Evolutionary conservation across 345 rosid species (phyloP).

Genomic region (Leavenworthia alabamica): DNA sequence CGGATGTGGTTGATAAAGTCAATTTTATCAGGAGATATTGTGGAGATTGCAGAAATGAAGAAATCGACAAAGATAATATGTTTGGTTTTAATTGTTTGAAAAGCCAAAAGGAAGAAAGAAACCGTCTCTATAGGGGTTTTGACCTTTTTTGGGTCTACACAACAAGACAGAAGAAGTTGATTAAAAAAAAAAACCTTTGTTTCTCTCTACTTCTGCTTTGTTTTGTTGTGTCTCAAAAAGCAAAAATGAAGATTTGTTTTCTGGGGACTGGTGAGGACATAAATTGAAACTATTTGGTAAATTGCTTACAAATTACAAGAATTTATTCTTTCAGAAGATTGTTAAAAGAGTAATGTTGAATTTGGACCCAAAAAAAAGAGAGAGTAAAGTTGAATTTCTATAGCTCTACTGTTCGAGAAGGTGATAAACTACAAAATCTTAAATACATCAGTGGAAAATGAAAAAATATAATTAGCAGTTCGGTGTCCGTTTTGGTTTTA

Average conservation of each 20-base stretch:
- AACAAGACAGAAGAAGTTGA: constrained; percentile 2
- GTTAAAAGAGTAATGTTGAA: too few relatives aligned
- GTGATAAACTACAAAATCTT: background rate
- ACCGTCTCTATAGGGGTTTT: constrained; percentile 27
- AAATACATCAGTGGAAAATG: background rate
- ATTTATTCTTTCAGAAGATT: background rate
- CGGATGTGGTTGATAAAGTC: constrained; percentile 8
- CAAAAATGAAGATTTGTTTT: background rate
- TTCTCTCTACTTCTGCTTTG: background rate
- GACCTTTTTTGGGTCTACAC: constrained; percentile 26
- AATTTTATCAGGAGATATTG: constrained; percentile 30
- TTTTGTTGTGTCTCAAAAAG: background rate
- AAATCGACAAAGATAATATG: constrained; percentile 9
- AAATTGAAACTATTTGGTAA: background rate
- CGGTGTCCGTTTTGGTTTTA: constrained; percentile 16
- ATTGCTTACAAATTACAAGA: background rate
- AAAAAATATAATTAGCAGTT: background rate
- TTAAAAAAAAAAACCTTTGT: background rate
- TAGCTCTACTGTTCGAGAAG: constrained; percentile 7
- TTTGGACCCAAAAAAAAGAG: too few relatives aligned
- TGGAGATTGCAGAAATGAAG: constrained; percentile 11
- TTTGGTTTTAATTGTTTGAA: constrained; percentile 6
- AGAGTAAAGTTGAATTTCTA: background rate
- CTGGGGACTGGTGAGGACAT: background rate
- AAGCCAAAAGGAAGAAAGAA: constrained; percentile 13